A percentile compares a stretch with the other conserved stretches of the same genome.
phyloP scores from a whole-genome alignment of 2,329 filamentous ascomycete genomes.

The Hirsutella rhossiliensis region DNA sequence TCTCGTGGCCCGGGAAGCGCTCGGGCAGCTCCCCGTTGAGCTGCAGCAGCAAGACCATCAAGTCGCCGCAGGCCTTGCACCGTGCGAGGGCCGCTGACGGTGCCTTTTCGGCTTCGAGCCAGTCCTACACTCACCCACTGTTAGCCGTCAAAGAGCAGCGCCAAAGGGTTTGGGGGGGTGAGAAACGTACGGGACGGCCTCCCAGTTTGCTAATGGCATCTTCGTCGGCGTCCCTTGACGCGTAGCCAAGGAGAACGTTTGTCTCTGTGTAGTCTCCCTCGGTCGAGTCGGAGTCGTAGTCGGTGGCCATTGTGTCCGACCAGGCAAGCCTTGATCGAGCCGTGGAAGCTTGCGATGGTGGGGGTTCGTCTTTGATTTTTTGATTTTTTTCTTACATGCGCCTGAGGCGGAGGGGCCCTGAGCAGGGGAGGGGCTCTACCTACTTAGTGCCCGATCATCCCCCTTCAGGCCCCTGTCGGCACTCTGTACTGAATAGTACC shows the following conservation, averaged over 20 bases:
- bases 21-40: conserved; percentile 84
- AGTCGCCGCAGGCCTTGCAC: conserved; percentile 76
- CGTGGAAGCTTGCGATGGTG: conserved; percentile 3
- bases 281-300: conserved; percentile 80
- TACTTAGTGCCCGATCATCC: too few relatives aligned
- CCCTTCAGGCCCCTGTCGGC: too few relatives aligned
- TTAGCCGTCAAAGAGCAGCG: neutral
- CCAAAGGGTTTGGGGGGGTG: neutral
- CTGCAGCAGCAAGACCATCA: conserved; percentile 79
- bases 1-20: conserved; percentile 74
- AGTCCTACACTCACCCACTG: conserved; percentile 45
- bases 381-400: neutral
- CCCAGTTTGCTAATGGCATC: conserved; percentile 83
- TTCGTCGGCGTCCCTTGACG: conserved; percentile 64
- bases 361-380: conserved; percentile 30
- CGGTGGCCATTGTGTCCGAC: conserved; percentile 34
- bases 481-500: too few relatives aligned
- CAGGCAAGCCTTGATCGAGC: neutral
- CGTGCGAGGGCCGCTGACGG: conserved; percentile 68
- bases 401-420: too few relatives aligned
- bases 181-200: conserved; percentile 60
- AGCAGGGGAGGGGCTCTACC: too few relatives aligned
- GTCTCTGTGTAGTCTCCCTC: conserved; percentile 65
- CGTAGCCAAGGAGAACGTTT: conserved; percentile 82
- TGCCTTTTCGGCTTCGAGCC: conserved; percentile 61